A percentile compares a stretch with the other conserved stretches of the same genome.
Evolutionary conservation across 2,329 filamentous ascomycete genomes (phyloP).

Genomic region (Elsinoe fawcettii): DNA sequence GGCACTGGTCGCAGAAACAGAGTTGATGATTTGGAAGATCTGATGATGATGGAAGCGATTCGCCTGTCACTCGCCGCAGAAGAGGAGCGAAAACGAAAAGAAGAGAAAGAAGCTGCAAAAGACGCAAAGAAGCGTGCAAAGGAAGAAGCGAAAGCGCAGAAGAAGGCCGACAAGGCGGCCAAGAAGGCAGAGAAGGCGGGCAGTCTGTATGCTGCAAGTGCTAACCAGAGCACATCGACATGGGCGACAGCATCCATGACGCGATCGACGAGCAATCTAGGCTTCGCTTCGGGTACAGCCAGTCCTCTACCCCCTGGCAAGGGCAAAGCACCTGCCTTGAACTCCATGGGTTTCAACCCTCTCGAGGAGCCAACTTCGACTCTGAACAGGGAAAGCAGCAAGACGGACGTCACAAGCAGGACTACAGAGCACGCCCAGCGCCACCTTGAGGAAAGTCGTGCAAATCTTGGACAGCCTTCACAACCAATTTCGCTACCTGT

Average conservation of each 20-base stretch:
- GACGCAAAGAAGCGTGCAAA: constrained; percentile 80
- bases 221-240: constrained; percentile 29
- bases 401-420: constrained; percentile 14
- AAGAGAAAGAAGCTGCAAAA: constrained; percentile 72
- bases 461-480: constrained; percentile 31
- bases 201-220: constrained; percentile 43
- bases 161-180: constrained; percentile 61
- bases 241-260: constrained; percentile 28
- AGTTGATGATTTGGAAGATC: constrained; percentile 85
- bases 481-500: constrained; percentile 23
- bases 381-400: constrained; percentile 28
- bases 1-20: constrained; percentile 52
- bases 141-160: constrained; percentile 55
- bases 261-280: constrained; percentile 46
- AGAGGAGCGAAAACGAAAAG: constrained; percentile 81
- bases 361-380: constrained; percentile 37
- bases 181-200: constrained; percentile 53
- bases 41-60: constrained; percentile 98
- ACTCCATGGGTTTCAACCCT: constrained; percentile 35
- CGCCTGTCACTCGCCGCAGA: constrained; percentile 83
- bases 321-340: constrained; percentile 41
- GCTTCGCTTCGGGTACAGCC: constrained; percentile 25
- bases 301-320: constrained; percentile 34
- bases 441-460: constrained; percentile 40
- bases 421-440: constrained; percentile 35